Percentiles rank a stretch among this genome's conserved stretches.
Conservation (phyloP, 805 yeast genomes). For the Lachancea lanzarotensis region DNA sequence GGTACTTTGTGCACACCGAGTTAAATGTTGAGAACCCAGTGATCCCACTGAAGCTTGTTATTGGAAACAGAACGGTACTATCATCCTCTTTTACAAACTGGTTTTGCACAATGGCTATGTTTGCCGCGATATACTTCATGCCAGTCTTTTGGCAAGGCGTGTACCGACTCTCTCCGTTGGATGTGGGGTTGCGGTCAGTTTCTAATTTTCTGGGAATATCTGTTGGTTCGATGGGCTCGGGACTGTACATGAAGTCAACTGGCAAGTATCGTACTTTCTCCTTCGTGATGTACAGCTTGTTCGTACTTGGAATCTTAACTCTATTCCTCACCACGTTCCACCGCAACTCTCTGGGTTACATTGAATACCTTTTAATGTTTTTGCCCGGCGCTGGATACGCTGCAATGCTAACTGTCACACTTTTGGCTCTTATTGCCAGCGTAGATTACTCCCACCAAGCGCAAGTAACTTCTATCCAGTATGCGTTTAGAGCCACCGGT, state of each 20-base stretch:
- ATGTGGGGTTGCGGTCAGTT: constrained; percentile 48
- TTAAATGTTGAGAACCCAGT: constrained; percentile 52
- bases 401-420: constrained; percentile 58
- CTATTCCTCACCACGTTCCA: constrained; percentile 24
- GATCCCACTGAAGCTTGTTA: constrained; percentile 53
- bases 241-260: constrained; percentile 58
- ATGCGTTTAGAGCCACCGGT: constrained; percentile 76
- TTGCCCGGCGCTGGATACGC: constrained; percentile 64
- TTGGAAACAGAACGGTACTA: constrained; percentile 49
- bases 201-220: constrained; percentile 65
- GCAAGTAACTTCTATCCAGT: constrained; percentile 76
- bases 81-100: constrained; percentile 63
- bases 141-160: constrained; percentile 64
- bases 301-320: constrained; percentile 42
- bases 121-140: constrained; percentile 56
- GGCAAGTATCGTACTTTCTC: constrained; percentile 55
- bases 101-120: constrained; percentile 64
- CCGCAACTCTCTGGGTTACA: constrained; percentile 24
- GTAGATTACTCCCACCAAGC: constrained; percentile 69
- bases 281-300: constrained; percentile 36
- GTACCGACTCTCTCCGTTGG: constrained; percentile 44
- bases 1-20: constrained; percentile 33
- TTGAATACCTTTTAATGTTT: constrained; percentile 41
- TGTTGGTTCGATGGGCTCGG: constrained; percentile 59
- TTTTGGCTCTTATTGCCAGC: constrained; percentile 70